Base-by-base conservation (phyloP, 1,284 basidiomycete species). In the Ustilago curta region DNA sequence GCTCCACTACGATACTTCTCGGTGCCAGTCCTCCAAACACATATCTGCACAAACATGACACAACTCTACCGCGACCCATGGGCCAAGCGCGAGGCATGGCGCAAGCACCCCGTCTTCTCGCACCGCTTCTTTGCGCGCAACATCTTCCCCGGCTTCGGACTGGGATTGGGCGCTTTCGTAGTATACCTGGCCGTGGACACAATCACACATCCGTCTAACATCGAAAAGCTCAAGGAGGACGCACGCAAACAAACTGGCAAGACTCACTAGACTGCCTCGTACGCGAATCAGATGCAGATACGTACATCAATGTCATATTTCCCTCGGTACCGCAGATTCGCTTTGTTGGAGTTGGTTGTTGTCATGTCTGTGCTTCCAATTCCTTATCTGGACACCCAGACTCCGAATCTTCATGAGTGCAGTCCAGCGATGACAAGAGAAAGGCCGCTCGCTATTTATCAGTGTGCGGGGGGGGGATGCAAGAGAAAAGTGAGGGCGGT, bases 101-200 rank as follows among this genome's bases (percentile, higher is more conserved):
- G 83, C 49, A 83, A 83, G 68, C 83, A 84, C 66, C 82, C 82
- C 19, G 66, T 84, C 66, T 84, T 84, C 66, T 83, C 83, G 37
- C 59, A 78, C 50, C 69, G 80, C 47, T 83, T 76, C 77, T 77
- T 79, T 48, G 50, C 77, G 8, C 73, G 80, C 52, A 79, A 83
- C 77, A 72, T 84, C 58, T 78, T 83, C 57, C 83, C 83, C n/a
- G 83, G 83, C 31, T 78, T 84, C 49, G 79, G 75, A 16, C 52
- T 84, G 23, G 83, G 78, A 19, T 54, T 76, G 8, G 75, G 74
- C 18, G 83, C 83, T 6, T 84, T 84, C 47, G 62, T 49, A 19
- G 65, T 77, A 12, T 82, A 83, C 73, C 45, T 67, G 31, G 76
- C 76, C 12, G 52, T 77, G 11, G 80, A 82, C 52, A 61, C 60